phyloP scores from a whole-genome alignment of 306 rosid species.

The Castanea crenata region DNA sequence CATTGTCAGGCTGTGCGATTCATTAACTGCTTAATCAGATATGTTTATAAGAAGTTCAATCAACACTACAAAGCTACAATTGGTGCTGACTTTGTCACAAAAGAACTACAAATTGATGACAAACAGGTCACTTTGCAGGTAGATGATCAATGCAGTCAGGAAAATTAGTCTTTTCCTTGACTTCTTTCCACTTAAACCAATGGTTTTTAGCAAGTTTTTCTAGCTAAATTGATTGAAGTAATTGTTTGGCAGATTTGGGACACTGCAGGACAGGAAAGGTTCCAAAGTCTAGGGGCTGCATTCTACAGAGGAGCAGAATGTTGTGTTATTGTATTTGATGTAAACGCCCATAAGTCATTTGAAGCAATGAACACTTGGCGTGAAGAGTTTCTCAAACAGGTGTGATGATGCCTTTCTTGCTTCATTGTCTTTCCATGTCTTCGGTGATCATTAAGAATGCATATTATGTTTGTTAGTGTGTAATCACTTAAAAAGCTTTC shows the following conservation, averaged over 20 bases:
- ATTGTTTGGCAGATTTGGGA: constrained; percentile 77
- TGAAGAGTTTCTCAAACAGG: constrained; percentile 88
- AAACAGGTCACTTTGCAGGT: constrained; percentile 83
- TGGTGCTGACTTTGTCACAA: constrained; percentile 98
- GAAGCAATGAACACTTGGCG: constrained; percentile 79
- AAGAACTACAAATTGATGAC: constrained; percentile 74
- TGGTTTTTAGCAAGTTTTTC: not conserved
- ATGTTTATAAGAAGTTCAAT: constrained; percentile 66
- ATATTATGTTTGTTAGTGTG: not conserved
- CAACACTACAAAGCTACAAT: constrained; percentile 85
- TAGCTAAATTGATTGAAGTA: not conserved
- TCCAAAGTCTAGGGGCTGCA: constrained; percentile 81
- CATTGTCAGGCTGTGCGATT: constrained; percentile 14
- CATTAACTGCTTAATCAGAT: constrained; percentile 56
- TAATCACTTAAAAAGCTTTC: not conserved
- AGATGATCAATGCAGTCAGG: constrained; percentile 13
- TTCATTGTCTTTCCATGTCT: not conserved
- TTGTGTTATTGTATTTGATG: constrained; percentile 86
- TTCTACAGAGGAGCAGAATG: constrained; percentile 95
- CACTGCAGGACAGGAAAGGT: constrained; percentile 96
- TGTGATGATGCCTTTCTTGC: constrained; percentile 14
- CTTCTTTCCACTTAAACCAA: not conserved
- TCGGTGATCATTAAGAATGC: not conserved
- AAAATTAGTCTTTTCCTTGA: too few relatives aligned
- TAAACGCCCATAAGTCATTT: constrained; percentile 59